Base-by-base conservation (phyloP, 106 monocot genomes). In the Apostasia ramifera region DNA sequence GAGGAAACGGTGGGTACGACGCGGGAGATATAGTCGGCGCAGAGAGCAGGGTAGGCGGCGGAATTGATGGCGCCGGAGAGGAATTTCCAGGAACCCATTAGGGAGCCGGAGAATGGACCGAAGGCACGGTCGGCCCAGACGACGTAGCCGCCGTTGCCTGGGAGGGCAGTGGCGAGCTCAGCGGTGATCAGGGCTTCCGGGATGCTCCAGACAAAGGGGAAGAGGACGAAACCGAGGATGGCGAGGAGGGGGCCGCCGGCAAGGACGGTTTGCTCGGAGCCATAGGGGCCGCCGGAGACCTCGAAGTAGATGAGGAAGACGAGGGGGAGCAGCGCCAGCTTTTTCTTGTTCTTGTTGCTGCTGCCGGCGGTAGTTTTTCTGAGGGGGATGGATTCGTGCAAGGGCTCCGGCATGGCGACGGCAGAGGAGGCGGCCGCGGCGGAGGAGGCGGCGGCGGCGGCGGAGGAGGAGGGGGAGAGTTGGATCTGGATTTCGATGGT, bases 81-180 rank as follows among this genome's bases (percentile, higher is more conserved):
- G 80, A 84, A 90, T 76, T 90, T 90, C 84, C 88, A 91, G 38
- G 81, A 75, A 38, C 85, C 85, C 88, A 95, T 86, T 9, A 95
- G 67, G 59, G 81, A 81, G 3, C 83, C 94, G 9, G 71, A 38
- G 67, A 93, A 72, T 8, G 86, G 79, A 3, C 93, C 93, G 75
- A 93, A 89, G 38, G 93, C 93, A 8, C 66, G 76, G 45, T 83
- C 68, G 12, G 88, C 83, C 93, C 93, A 92, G n/a, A 92, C 67
- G n/a, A 92, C 88, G 74, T 81, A 92, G n/a, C 92, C 92, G 44
- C 88, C 92, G 75, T 93, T 93, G 71, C 89, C 89, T 2, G 93
- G 93, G 49, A 83, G 67, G 53, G 93, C 83, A 43, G 93, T 77
- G 69, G 93, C 43, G 58, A 93, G 89, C 77, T 93, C 93, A 13